Base-by-base conservation (phyloP, 2,329 filamentous ascomycete genomes). In the Diplodia scrobiculata region DNA sequence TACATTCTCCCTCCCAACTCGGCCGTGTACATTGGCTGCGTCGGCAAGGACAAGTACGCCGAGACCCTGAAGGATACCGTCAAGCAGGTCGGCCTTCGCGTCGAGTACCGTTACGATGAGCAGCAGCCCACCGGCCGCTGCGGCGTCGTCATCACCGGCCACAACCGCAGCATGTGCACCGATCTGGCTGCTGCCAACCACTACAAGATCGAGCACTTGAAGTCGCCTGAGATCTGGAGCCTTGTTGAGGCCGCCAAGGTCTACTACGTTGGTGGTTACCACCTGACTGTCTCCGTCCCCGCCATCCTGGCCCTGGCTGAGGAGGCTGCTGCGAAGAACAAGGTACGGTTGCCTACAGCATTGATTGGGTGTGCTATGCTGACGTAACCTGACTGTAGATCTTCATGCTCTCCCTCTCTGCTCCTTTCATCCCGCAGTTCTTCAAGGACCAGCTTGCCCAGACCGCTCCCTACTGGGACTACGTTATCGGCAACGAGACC, bases 101-200 rank as follows among this genome's bases (percentile, higher is more conserved):
- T 95, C 73, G 92, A 97, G 83, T 99, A 99, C 85, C 91, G 91
- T 71, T 88, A 97, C 75, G 94, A 98, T 78, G 86, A 91, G 73
- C 85, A 87, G 76, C 84, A 89, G 73, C 89, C 91, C 70, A 99
- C 95, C 41, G 95, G 95, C 73, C 91, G 93, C 75, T 99, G 95
- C 80, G 95, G 91, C 80, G 95, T 95, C 71, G 87, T 99, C 79
- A 97, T 99, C 80, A 99, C 94, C 45, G 95, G 92, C 76, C 91
- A 97, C 84, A 89, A 98, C 87, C 89, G 95, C 74, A 92, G 89
- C 78, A 89, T 99, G 84, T 91, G 90, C 84, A 99, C 95, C 69
- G 92, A 98, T 76, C 89, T 99, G 67, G 95, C 90, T 69, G 95
- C 95, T 69, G 95, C 95, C 72, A 99, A 99, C 84, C 90, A 92